These are phyloP conservation scores for Pseudogymnoascus sp. DNA, from an alignment of 2,329 filamentous ascomycete species.

Conservation along the genomic window DNA sequence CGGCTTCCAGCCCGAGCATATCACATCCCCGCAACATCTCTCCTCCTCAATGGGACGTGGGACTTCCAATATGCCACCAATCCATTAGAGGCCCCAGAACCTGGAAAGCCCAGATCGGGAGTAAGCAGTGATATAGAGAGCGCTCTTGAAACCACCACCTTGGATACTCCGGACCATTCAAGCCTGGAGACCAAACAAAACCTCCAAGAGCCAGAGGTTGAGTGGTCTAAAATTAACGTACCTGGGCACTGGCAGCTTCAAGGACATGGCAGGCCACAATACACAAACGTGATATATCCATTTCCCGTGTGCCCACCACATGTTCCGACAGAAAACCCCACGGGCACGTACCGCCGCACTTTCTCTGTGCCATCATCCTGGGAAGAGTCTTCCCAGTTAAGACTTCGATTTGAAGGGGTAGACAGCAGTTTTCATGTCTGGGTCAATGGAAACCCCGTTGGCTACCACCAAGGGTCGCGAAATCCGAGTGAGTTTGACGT, in stretches of 20 bases:
- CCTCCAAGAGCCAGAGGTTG: not conserved
- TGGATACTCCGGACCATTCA: not conserved
- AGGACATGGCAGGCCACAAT: slow-evolving; percentile 57
- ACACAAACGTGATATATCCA: slow-evolving; percentile 61
- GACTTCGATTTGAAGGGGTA: slow-evolving; percentile 63
- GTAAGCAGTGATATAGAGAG: slow-evolving; percentile 18
- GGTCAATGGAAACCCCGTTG: slow-evolving; percentile 56
- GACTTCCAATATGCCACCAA: slow-evolving; percentile 44
- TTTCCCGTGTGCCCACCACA: slow-evolving; percentile 58
- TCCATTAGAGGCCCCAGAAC: slow-evolving; percentile 39
- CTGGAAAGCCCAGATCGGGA: slow-evolving; percentile 22
- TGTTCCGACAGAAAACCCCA: slow-evolving; percentile 56
- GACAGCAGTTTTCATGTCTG: slow-evolving; percentile 65
- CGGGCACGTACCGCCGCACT: slow-evolving; percentile 51
- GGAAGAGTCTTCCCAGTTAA: slow-evolving; percentile 43
- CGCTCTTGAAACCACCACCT: not conserved
- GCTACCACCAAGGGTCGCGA: slow-evolving; percentile 61
- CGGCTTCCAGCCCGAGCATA: slow-evolving; percentile 46
- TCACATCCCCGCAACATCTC: slow-evolving; percentile 41
- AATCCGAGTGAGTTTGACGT: slow-evolving; percentile 66
- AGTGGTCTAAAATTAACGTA: slow-evolving; percentile 35
- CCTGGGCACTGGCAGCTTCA: slow-evolving; percentile 65
- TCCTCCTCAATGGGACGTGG: slow-evolving; percentile 50
- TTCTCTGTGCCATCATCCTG: slow-evolving; percentile 47
- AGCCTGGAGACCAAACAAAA: not conserved